Evolutionary conservation across 75 land plant genomes (phyloP).

Genomic region (Adiantum capillusveneris): DNA sequence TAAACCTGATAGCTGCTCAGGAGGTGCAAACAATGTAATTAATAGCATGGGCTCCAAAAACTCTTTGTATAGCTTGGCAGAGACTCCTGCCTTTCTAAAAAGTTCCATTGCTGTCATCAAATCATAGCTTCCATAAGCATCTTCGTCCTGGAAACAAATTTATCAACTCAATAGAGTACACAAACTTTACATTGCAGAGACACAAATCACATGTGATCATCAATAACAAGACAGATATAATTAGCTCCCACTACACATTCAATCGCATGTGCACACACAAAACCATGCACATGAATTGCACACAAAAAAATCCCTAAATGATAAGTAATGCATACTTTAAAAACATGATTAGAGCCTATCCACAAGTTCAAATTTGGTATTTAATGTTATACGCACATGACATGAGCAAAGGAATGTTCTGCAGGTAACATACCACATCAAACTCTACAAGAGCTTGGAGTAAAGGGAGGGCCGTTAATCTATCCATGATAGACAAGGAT

Average conservation of each 20-base stretch:
- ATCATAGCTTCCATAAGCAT: slow-evolving; percentile 24
- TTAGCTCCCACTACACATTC: too few species aligned
- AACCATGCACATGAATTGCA: too few species aligned
- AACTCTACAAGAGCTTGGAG: slow-evolving; percentile 33
- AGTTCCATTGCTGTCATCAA: slow-evolving; percentile 39
- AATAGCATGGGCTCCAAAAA: slow-evolving; percentile 33
- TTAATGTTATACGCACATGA: too few species aligned
- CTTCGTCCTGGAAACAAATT: slow-evolving; percentile 27
- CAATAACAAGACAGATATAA: too few species aligned
- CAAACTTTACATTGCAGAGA: too few species aligned
- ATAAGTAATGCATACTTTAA: too few species aligned
- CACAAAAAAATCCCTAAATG: too few species aligned
- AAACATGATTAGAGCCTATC: too few species aligned
- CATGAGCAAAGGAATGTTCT: too few species aligned
- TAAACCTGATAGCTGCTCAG: slow-evolving; percentile 34
- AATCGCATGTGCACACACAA: too few species aligned
- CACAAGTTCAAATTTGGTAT: too few species aligned
- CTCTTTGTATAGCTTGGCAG: slow-evolving; percentile 18
- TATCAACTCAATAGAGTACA: background rate
- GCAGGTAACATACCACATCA: slow-evolving; percentile 18
- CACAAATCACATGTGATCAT: too few species aligned
- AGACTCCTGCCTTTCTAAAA: slow-evolving; percentile 23
- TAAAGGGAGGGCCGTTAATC: slow-evolving; percentile 31
- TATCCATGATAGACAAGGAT: slow-evolving; percentile 28
- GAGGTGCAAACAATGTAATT: slow-evolving; percentile 39